phyloP scores from a whole-genome alignment of 1,284 basidiomycete species.

The Blastosporella zonata region DNA sequence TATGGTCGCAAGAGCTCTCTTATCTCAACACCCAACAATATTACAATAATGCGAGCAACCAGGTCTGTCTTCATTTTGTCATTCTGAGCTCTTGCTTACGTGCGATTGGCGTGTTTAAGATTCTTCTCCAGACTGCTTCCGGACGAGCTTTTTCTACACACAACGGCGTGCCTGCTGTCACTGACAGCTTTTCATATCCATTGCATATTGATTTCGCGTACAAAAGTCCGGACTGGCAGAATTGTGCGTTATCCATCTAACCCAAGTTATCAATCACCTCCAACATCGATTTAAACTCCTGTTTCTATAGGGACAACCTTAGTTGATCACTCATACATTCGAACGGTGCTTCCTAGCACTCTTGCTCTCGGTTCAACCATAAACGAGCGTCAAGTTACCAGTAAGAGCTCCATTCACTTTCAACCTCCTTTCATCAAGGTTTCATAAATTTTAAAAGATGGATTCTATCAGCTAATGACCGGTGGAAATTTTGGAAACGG shows the following conservation, averaged over 20 bases:
- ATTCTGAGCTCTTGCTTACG: neutral
- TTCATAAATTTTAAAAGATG: constrained; percentile 34
- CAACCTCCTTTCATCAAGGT: neutral
- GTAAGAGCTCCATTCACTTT: constrained; percentile 31
- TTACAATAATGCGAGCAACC: constrained; percentile 43
- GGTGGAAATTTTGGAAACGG: constrained; percentile 62
- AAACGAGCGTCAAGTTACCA: constrained; percentile 52
- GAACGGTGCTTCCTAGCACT: constrained; percentile 54
- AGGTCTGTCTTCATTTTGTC: constrained; percentile 35
- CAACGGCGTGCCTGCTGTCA: constrained; percentile 50
- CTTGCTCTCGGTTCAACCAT: constrained; percentile 59
- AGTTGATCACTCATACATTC: constrained; percentile 70
- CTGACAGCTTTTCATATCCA: constrained; percentile 64
- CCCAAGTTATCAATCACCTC: too few relatives aligned
- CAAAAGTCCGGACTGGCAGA: constrained; percentile 40
- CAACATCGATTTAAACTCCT: neutral
- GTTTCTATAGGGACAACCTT: constrained; percentile 40
- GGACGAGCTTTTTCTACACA: constrained; percentile 59
- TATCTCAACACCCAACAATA: constrained; percentile 58
- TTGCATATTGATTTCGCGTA: constrained; percentile 57
- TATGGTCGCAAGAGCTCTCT: constrained; percentile 50
- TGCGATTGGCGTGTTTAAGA: constrained; percentile 33
- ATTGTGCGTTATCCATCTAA: constrained; percentile 41
- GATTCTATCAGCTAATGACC: constrained; percentile 47
- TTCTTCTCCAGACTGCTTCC: constrained; percentile 57